Evolutionary conservation across 306 rosid genomes (phyloP), one percentile per base, ranked within the genome.

Genomic region (Geum urbanum): DNA sequence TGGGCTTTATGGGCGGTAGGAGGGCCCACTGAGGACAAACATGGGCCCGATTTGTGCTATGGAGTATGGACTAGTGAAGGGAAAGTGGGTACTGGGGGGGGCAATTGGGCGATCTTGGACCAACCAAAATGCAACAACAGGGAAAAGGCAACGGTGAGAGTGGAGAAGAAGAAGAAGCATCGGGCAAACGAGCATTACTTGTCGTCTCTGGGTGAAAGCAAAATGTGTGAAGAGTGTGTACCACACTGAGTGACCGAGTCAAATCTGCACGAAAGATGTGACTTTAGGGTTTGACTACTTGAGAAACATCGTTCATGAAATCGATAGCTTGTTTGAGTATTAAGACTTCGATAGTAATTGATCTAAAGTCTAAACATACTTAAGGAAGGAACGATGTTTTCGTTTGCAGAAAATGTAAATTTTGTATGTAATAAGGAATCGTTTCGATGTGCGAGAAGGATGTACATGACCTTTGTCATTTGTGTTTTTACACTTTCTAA

Each of bases 91-190:
- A 9, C 5, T 2, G 11, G 39, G 43, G 68, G 52, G 24, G 58
- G 57, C 24, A 24, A 1, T 27, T 27, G 35, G 15, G 70, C 27
- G 68, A 61, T 46, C 41, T 47, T 74, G 64, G 77, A 67, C 85
- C 80, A 74, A 78, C 72, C 37, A 63, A 59, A 70, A 48, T 19
- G 72, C 71, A 62, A 63, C 77, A 55, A 32, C 14, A 4, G 43
- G 15, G 22, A 69, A 77, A 18, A 81, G 74, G 76, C 74, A 73
- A 66, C 79, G 85, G 85, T 73, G 76, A 74, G 37, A 32, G 37
- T 2, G 56, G 39, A 39, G 60, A 43, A 47, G 53, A 50, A 50
- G 53, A 32, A 45, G 58, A 44, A 47, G 46, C 60, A 37, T 10
- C 27, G 54, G 50, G 53, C 79, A 46, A 64, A n/a, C 37, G 13